Percentiles rank a stretch among this genome's conserved stretches.
Evolutionary conservation across 2,329 filamentous ascomycete species (phyloP).

Genomic region (Pseudohalonectria lignicola): DNA sequence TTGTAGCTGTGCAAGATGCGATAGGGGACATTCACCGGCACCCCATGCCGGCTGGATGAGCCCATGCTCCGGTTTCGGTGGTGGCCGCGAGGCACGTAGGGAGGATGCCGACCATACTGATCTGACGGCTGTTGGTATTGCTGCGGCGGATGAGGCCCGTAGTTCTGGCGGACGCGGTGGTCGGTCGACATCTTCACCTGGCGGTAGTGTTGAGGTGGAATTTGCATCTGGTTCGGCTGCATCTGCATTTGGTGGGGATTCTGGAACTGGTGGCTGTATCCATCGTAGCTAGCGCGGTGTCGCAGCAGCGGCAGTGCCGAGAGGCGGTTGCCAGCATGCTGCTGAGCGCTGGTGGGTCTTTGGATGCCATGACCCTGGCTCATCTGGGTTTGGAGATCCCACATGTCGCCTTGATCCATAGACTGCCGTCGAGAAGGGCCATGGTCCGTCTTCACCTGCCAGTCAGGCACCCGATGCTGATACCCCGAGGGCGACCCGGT

Average conservation of each 20-base stretch:
- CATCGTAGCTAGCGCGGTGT: conserved; percentile 22
- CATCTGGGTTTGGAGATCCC: no score
- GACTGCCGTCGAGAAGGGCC: conserved; percentile 14
- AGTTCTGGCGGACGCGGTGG: no score
- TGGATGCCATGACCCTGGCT: background rate
- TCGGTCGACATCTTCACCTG: background rate
- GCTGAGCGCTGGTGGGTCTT: conserved; percentile 7
- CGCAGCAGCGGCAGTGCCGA: conserved; percentile 14
- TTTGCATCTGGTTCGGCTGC: no score
- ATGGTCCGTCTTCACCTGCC: conserved; percentile 18
- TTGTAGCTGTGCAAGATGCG: conserved; percentile 48
- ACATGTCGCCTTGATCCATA: no score
- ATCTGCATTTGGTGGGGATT: no score
- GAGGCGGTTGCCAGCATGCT: conserved; percentile 11
- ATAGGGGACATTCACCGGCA: conserved; percentile 22
- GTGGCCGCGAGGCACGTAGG: conserved; percentile 23
- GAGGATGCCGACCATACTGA: conserved; percentile 11
- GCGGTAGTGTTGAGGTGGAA: background rate
- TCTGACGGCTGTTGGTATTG: conserved; percentile 5
- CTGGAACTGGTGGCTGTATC: conserved; percentile 10
- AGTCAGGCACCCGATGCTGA: conserved; percentile 12
- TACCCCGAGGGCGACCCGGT: background rate
- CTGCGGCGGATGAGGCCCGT: background rate
- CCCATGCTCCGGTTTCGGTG: conserved; percentile 23
- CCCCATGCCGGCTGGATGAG: background rate